Percentiles rank a stretch among this genome's conserved stretches.
Conservation (phyloP, 805 yeast species). For the Candida easanensis region DNA sequence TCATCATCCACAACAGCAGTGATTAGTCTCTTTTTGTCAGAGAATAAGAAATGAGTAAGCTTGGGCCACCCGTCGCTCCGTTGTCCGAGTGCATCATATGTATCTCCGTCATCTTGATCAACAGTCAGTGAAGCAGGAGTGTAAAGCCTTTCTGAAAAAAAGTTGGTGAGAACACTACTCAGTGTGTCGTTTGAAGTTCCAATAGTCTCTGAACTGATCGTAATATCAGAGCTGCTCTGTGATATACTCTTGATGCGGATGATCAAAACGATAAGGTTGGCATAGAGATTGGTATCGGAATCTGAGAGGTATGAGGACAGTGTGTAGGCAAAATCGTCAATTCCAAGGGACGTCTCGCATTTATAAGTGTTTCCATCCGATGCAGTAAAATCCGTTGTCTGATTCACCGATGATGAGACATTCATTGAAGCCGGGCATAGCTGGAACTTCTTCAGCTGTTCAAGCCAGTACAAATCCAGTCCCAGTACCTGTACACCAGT, state of each 20-base stretch:
- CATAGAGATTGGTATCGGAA: slow-evolving; percentile 46
- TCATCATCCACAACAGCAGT: slow-evolving; percentile 33
- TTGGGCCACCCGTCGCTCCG: slow-evolving; percentile 34
- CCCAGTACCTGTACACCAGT: slow-evolving; percentile 46
- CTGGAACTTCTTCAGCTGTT: slow-evolving; percentile 46
- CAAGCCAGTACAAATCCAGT: slow-evolving; percentile 57
- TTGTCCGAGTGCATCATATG: slow-evolving; percentile 18
- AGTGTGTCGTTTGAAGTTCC: slow-evolving; percentile 24
- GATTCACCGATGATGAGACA: slow-evolving; percentile 1
- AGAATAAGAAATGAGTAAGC: slow-evolving; percentile 33
- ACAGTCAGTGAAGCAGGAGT: slow-evolving; percentile 26
- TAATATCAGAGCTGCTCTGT: neutral
- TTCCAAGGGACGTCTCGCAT: slow-evolving; percentile 26
- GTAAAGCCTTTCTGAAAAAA: slow-evolving; percentile 27
- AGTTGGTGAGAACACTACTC: slow-evolving; percentile 17
- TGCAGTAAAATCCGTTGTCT: slow-evolving; percentile 12
- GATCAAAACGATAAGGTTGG: slow-evolving; percentile 40
- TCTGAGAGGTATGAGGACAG: slow-evolving; percentile 34
- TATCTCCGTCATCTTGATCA: slow-evolving; percentile 22
- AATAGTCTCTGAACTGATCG: neutral
- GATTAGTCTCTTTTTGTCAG: slow-evolving; percentile 33
- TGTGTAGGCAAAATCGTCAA: slow-evolving; percentile 27
- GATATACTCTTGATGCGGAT: slow-evolving; percentile 32
- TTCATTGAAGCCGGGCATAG: slow-evolving; percentile 47
- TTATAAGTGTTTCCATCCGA: slow-evolving; percentile 8